These are phyloP conservation scores for Trametopsis cervina DNA, from an alignment of 768 basidiomycete genomes.

Conservation along the genomic window DNA sequence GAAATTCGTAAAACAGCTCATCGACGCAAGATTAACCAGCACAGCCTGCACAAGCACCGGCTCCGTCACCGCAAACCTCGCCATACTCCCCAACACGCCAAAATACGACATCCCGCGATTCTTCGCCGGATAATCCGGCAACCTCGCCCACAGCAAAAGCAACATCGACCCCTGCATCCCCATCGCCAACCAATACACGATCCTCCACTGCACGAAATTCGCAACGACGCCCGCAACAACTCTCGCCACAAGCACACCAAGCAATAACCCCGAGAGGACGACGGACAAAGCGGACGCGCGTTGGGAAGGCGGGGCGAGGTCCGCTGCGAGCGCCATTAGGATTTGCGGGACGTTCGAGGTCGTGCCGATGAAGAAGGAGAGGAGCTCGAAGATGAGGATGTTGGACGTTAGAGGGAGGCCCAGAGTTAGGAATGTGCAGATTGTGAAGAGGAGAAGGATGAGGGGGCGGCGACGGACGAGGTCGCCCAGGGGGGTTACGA, in stretches of 20 bases:
- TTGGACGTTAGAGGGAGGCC: slow-evolving; percentile 56
- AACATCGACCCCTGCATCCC: slow-evolving; percentile 58
- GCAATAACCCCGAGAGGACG: slow-evolving; percentile 52
- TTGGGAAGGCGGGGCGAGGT: slow-evolving; percentile 64
- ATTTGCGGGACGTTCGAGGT: slow-evolving; percentile 67
- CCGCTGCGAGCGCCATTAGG: slow-evolving; percentile 64
- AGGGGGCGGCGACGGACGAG: slow-evolving; percentile 68
- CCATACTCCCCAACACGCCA: slow-evolving; percentile 66
- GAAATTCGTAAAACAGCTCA: slow-evolving; percentile 40
- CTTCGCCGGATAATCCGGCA: slow-evolving; percentile 79
- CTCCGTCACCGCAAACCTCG: slow-evolving; percentile 63
- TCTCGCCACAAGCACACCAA: slow-evolving; percentile 65
- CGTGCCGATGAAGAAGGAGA: slow-evolving; percentile 64
- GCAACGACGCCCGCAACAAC: slow-evolving; percentile 68
- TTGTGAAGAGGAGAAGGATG: slow-evolving; percentile 44
- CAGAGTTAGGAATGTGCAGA: slow-evolving; percentile 55
- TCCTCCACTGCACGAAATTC: slow-evolving; percentile 60
- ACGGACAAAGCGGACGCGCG: slow-evolving; percentile 70
- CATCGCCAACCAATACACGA: slow-evolving; percentile 70
- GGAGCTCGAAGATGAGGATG: slow-evolving; percentile 49
- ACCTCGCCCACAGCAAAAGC: slow-evolving; percentile 45
- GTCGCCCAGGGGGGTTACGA: slow-evolving; percentile 78
- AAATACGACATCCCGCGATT: slow-evolving; percentile 54
- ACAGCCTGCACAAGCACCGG: slow-evolving; percentile 63
- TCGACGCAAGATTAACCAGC: slow-evolving; percentile 47